These are phyloP conservation scores for Xylaria multiplex DNA, from an alignment of 2,329 filamentous ascomycete species.

Conservation along the genomic window DNA sequence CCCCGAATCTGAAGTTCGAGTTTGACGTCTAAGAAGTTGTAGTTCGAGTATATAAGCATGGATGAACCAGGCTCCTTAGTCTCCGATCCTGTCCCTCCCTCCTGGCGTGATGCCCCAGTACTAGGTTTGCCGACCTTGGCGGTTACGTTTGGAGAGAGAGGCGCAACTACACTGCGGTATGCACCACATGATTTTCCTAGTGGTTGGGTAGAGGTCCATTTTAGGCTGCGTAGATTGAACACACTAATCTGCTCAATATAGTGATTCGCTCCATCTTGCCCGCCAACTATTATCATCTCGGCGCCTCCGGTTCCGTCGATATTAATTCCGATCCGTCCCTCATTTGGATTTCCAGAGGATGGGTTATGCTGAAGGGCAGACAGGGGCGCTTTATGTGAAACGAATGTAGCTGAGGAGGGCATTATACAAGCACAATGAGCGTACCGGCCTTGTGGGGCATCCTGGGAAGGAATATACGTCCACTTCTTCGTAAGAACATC, in stretches of 20 bases:
- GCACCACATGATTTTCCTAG: slow-evolving; percentile 94
- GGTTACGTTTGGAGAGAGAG: slow-evolving; percentile 74
- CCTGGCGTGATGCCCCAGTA: slow-evolving; percentile 53
- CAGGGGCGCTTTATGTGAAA: slow-evolving; percentile 82
- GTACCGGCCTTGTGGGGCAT: slow-evolving; percentile 91
- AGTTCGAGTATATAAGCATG: slow-evolving; percentile 99
- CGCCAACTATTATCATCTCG: slow-evolving; percentile 96
- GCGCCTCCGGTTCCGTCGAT: slow-evolving; percentile 92
- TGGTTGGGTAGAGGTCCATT: slow-evolving; percentile 91
- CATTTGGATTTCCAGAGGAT: slow-evolving; percentile 81
- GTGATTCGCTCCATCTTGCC: slow-evolving; percentile 96
- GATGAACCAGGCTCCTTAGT: slow-evolving; percentile 68
- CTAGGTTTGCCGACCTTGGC: slow-evolving; percentile 73
- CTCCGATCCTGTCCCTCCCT: slow-evolving; percentile 63
- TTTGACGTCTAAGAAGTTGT: slow-evolving; percentile 98
- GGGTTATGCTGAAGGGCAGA: slow-evolving; percentile 93
- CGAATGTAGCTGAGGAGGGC: slow-evolving; percentile 86
- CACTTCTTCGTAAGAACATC: slow-evolving; percentile 84
- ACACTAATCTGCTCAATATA: slow-evolving; percentile 99
- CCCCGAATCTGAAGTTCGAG: slow-evolving; percentile 89
- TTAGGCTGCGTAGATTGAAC: slow-evolving; percentile 93
- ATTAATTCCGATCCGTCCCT: slow-evolving; percentile 86
- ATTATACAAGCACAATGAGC: slow-evolving; percentile 95
- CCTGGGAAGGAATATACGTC: slow-evolving; percentile 83
- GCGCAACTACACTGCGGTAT: slow-evolving; percentile 93